Evolutionary conservation across 495 filamentous ascomycete genomes (phyloP).

Genomic region (Penicillium alfredii): DNA sequence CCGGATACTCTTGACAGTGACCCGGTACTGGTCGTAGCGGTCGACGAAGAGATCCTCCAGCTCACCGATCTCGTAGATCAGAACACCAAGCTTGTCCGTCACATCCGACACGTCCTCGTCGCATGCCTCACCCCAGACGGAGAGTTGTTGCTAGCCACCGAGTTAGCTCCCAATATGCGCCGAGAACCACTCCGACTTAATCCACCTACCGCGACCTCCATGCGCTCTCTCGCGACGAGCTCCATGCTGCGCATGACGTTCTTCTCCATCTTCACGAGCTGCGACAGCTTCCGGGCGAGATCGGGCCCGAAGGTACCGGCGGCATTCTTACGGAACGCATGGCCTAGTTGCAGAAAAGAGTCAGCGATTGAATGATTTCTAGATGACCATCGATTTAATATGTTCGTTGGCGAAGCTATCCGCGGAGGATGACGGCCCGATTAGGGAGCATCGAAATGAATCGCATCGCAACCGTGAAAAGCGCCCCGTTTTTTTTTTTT

Average conservation of each 20-base stretch:
- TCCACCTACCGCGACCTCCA: conserved; percentile 86
- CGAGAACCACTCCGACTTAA: not conserved
- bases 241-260: conserved; percentile 99
- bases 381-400: too few species aligned
- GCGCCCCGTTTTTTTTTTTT: too few species aligned
- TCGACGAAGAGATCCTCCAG: conserved; percentile 97
- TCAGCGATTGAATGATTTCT: conserved; percentile 27
- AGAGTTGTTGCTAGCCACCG: conserved; percentile 84
- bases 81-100: conserved; percentile 95
- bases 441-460: conserved; percentile 12
- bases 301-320: conserved; percentile 95
- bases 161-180: conserved; percentile 9
- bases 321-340: conserved; percentile 85
- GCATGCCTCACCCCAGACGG: conserved; percentile 92
- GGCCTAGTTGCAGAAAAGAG: conserved; percentile 55
- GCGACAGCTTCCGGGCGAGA: conserved; percentile 91
- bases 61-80: conserved; percentile 98
- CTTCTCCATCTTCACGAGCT: conserved; percentile 99
- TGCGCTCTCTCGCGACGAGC: conserved; percentile 86
- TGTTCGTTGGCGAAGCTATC: too few species aligned
- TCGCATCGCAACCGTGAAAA: too few species aligned
- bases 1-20: conserved; percentile 97
- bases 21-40: conserved; percentile 97
- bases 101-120: conserved; percentile 98
- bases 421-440: conserved; percentile 9